Conservation (phyloP, 257 asterid species). For the Nicotiana otophora region DNA sequence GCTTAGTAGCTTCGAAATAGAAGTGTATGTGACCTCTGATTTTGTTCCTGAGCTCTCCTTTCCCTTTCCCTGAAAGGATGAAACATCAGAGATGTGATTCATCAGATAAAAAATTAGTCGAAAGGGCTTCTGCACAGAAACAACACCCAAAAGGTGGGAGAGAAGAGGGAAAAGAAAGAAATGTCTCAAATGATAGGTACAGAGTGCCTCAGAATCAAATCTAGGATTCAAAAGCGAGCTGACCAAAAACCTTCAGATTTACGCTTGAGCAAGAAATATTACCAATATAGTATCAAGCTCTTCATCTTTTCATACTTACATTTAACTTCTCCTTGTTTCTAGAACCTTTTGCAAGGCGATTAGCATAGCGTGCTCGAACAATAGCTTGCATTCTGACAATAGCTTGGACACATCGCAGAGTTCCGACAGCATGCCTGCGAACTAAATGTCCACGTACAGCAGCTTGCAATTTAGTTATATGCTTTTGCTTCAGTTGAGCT, state of each 20-base stretch:
- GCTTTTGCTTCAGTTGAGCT: conserved; percentile 49
- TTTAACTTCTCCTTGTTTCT: conserved; percentile 23
- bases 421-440: conserved; percentile 81
- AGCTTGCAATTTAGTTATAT: conserved; percentile 74
- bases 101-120: neutral
- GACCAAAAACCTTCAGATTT: neutral
- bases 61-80: conserved; percentile 56
- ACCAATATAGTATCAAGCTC: conserved; percentile 12
- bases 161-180: neutral
- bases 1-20: conserved; percentile 74
- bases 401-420: conserved; percentile 89
- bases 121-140: neutral
- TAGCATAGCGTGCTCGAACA: conserved; percentile 67
- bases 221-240: neutral
- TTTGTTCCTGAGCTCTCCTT: conserved; percentile 26
- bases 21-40: conserved; percentile 33
- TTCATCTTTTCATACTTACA: conserved; percentile 31
- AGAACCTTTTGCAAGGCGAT: conserved; percentile 22
- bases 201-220: neutral
- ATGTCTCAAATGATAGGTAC: neutral
- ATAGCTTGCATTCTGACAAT: conserved; percentile 85
- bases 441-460: conserved; percentile 93
- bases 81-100: conserved; percentile 7
- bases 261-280: conserved; percentile 7
- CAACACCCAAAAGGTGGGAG: neutral